Conservation (phyloP, 768 basidiomycete genomes). For the Amanita pallidorosea region DNA sequence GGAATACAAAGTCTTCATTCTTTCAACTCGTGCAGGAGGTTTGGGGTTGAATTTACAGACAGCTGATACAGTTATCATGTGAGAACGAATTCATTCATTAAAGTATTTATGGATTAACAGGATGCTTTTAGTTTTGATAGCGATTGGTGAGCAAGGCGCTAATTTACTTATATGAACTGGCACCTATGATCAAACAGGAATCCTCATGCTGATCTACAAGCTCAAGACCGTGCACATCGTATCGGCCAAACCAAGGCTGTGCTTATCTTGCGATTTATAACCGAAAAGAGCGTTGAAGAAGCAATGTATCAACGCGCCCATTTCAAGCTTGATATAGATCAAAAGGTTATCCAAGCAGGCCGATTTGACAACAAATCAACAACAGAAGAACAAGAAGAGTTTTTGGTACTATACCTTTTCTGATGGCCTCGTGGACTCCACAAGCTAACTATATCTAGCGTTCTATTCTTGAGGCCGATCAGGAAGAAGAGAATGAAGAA, state of each 20-base stretch:
- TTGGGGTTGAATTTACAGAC: slow-evolving; percentile 92
- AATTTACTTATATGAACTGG: not conserved
- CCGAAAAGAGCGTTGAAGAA: slow-evolving; percentile 97
- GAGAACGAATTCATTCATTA: slow-evolving; percentile 18
- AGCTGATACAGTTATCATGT: slow-evolving; percentile 95
- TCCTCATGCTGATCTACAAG: slow-evolving; percentile 97
- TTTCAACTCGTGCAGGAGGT: slow-evolving; percentile 91
- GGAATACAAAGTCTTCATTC: slow-evolving; percentile 83
- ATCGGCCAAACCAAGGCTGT: slow-evolving; percentile 99
- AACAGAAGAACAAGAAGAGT: slow-evolving; percentile 94
- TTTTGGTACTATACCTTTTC: slow-evolving; percentile 50
- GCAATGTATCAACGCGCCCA: slow-evolving; percentile 93
- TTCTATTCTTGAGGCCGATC: slow-evolving; percentile 82
- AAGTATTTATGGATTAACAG: not conserved
- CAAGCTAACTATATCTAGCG: slow-evolving; percentile 36
- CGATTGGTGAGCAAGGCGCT: slow-evolving; percentile 40
- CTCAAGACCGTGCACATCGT: slow-evolving; percentile 99
- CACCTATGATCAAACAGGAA: slow-evolving; percentile 45
- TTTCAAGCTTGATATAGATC: slow-evolving; percentile 96
- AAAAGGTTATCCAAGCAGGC: slow-evolving; percentile 98
- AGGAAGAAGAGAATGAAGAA: slow-evolving; percentile 85
- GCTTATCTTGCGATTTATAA: slow-evolving; percentile 92
- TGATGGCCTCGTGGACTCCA: slow-evolving; percentile 2
- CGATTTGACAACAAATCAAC: slow-evolving; percentile 99
- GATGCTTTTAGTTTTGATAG: slow-evolving; percentile 52